phyloP scores from a whole-genome alignment of 2,329 filamentous ascomycete genomes.

The Mycogone perniciosa region DNA sequence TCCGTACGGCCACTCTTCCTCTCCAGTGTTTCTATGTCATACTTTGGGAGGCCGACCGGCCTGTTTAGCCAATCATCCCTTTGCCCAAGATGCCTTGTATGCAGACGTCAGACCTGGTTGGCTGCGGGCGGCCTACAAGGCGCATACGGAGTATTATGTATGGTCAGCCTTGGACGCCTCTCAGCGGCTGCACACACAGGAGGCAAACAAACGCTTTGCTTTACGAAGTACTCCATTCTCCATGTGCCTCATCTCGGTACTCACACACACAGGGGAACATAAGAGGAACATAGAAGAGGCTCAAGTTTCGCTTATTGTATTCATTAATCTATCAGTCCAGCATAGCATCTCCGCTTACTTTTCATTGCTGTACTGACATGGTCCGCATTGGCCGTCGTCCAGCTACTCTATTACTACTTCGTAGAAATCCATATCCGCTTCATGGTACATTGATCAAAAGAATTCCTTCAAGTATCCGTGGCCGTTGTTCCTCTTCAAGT shows the following conservation, averaged over 20 bases:
- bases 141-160: no score
- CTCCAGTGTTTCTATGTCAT: no score
- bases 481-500: not conserved
- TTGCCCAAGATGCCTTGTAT: not conserved
- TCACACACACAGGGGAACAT: no score
- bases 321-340: not conserved
- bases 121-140: no score
- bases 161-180: no score
- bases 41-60: not conserved
- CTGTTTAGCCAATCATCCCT: not conserved
- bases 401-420: not conserved
- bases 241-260: no score
- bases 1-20: no score
- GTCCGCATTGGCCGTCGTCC: not conserved
- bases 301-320: not conserved
- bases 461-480: not conserved
- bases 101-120: no score
- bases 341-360: not conserved
- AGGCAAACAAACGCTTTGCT: no score
- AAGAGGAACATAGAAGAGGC: no score
- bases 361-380: not conserved
- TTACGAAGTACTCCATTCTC: no score
- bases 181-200: no score
- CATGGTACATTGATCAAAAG: conserved; percentile 9
- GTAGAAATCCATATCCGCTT: conserved; percentile 1